phyloP scores from a whole-genome alignment of 2,329 filamentous ascomycete species.

The Podosphaera xanthii region DNA sequence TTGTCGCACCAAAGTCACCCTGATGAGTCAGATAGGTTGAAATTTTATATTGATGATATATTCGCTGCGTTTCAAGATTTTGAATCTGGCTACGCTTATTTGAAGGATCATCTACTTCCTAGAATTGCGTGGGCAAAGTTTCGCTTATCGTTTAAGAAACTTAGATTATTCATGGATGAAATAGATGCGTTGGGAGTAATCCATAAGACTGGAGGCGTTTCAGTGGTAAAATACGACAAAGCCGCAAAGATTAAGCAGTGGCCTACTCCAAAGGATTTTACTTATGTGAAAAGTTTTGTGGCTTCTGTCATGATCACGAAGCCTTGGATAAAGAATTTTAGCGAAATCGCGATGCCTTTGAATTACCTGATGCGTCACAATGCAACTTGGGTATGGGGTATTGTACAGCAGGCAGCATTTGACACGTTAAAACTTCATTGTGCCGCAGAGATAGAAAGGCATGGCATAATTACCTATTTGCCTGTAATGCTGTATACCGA shows the following conservation, averaged over 20 bases:
- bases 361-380: neutral
- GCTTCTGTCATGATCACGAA: neutral
- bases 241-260: neutral
- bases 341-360: neutral
- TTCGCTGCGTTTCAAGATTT: neutral
- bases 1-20: neutral
- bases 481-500: neutral
- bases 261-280: neutral
- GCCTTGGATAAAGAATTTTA: neutral
- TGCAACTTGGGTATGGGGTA: neutral
- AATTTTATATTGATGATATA: neutral
- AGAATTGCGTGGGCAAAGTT: neutral
- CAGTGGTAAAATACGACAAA: neutral
- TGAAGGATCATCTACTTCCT: neutral
- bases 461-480: neutral
- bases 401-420: neutral
- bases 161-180: neutral
- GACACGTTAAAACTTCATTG: neutral
- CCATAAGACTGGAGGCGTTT: neutral
- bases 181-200: neutral
- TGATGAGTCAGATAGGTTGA: neutral
- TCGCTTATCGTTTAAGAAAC: neutral
- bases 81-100: neutral
- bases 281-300: neutral
- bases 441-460: neutral